Evolutionary conservation across 306 rosid species (phyloP).

Genomic region (Phaseolus lunatus): DNA sequence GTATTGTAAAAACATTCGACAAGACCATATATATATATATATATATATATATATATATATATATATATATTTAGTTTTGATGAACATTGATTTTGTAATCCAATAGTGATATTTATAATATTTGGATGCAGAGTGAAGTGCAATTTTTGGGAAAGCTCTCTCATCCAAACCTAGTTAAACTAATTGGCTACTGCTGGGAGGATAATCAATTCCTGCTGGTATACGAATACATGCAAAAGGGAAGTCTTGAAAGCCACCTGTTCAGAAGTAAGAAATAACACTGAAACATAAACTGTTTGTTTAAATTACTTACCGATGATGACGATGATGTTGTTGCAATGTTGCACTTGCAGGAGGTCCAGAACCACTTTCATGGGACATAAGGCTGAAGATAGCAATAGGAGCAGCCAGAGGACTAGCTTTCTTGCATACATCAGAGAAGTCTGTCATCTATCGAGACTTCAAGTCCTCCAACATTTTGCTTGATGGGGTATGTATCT

Average conservation of each 20-base stretch:
- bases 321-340: not conserved
- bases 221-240: conserved; percentile 76
- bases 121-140: conserved; percentile 73
- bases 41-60: too few relatives aligned
- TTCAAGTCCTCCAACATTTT: conserved; percentile 88
- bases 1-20: not conserved
- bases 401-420: conserved; percentile 85
- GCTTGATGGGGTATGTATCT: conserved; percentile 60
- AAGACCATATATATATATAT: not conserved
- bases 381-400: conserved; percentile 73
- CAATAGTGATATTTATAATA: not conserved
- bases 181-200: conserved; percentile 83
- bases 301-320: not conserved
- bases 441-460: conserved; percentile 80
- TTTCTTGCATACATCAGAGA: conserved; percentile 70
- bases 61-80: not conserved
- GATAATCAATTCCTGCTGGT: conserved; percentile 69
- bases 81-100: not conserved
- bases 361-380: conserved; percentile 75
- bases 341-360: conserved; percentile 51
- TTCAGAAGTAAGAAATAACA: conserved; percentile 65
- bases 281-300: too few relatives aligned
- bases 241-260: conserved; percentile 91
- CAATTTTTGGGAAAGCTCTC: conserved; percentile 76
- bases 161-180: conserved; percentile 83